Evolutionary conservation across 305 asterid genomes (phyloP), one percentile per base, ranked within the genome.

Genomic region (Rubia tinctorum): DNA sequence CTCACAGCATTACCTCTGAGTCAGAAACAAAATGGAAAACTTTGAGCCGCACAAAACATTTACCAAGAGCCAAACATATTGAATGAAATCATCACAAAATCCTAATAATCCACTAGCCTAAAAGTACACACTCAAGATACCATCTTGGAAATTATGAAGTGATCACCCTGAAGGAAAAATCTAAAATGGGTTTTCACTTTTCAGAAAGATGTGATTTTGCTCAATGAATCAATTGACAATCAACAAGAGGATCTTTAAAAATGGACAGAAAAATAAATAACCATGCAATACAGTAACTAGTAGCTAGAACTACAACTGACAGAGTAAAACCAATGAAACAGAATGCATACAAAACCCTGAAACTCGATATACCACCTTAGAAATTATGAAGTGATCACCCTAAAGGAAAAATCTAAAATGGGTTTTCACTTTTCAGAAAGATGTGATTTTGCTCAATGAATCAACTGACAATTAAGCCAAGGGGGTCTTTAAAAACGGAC

Each of bases 1-100:
- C 73, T 71, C 72, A 44, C 71, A 65, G 67, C 62, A 75, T 72
- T 77, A 71, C 84, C 89, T 88, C 79, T 80, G 79, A 78, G 18
- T 67, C 40, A 68, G 55, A 84, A 81, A 67, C 11, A 53, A 55
- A 53, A n/a, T 45, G 23, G 20, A 27, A 34, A 58, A 10, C 30
- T 55, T 59, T 40, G 59, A 56, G 69, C 53, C 39, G 13, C 44
- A 71, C n/a, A 39, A 56, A 22, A 64, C 30, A 61, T 37, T 20
- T 10, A 30, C 40, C 3, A 18, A n/a, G 15, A 69, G 47, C 43
- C 27, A 69, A 40, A 25, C 3, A 14, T 45, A 20, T 42, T 18
- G 20, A 22, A 69, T 5, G 13, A 64, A 11, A 37, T 61, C 25
- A 43, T 5, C 59, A 53, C 59, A 53, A 17, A 18, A 60, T 62